Conservation (phyloP, 768 basidiomycete genomes). For the Pleurotus citrinopileatus region DNA sequence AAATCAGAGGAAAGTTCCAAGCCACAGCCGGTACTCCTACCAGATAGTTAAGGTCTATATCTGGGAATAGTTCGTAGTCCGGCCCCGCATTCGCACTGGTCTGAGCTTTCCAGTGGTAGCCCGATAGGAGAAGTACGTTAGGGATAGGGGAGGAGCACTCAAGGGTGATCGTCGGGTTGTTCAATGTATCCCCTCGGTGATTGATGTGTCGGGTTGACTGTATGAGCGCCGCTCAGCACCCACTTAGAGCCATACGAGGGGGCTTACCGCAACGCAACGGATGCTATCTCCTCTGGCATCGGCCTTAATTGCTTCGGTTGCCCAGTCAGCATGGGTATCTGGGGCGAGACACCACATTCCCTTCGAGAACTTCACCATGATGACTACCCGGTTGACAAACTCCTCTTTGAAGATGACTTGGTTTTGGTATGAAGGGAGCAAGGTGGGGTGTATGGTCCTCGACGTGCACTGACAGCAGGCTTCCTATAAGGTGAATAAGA, state of each 20-base stretch:
- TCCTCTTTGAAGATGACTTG: too few relatives aligned
- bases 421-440: too few relatives aligned
- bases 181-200: slow-evolving; percentile 31
- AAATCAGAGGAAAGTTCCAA: too few relatives aligned
- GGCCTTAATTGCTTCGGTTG: slow-evolving; percentile 24
- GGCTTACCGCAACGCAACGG: slow-evolving; percentile 26
- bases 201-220: slow-evolving; percentile 27
- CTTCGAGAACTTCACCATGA: slow-evolving; percentile 30
- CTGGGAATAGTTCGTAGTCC: slow-evolving; percentile 28
- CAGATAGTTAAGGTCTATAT: slow-evolving; percentile 17
- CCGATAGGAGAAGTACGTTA: slow-evolving; percentile 28
- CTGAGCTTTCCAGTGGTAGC: slow-evolving; percentile 29
- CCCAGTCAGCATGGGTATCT: slow-evolving; percentile 27
- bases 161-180: slow-evolving; percentile 28
- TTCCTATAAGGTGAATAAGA: background rate
- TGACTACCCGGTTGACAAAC: background rate
- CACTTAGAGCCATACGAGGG: too few relatives aligned
- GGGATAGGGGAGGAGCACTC: slow-evolving; percentile 28
- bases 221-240: too few relatives aligned
- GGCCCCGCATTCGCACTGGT: slow-evolving; percentile 19
- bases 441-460: too few relatives aligned
- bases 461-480: too few relatives aligned
- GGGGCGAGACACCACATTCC: slow-evolving; percentile 29
- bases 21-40: too few relatives aligned
- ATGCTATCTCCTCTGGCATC: slow-evolving; percentile 21